phyloP scores from a whole-genome alignment of 1,284 basidiomycete genomes.

The Melampsora larici-populina region DNA sequence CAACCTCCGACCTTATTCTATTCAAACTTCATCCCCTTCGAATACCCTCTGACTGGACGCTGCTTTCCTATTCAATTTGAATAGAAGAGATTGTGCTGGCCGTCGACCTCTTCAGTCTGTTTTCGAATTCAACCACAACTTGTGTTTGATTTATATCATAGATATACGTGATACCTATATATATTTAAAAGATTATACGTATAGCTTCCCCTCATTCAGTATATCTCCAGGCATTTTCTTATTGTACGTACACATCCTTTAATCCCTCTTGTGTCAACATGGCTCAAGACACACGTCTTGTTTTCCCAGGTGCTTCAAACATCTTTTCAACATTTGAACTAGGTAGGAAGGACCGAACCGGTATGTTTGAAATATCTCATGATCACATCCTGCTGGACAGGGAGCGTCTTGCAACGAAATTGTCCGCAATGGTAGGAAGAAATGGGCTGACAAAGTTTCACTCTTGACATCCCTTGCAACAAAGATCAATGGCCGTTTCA shows the following conservation, averaged over 20 bases:
- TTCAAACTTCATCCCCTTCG: background rate
- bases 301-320: background rate
- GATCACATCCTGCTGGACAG: too few species aligned
- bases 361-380: too few species aligned
- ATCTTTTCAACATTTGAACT: too few species aligned
- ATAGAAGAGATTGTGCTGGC: conserved; percentile 20
- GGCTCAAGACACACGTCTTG: background rate
- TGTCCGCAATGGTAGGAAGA: too few species aligned
- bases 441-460: too few species aligned
- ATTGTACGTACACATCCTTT: background rate
- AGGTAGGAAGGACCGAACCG: too few species aligned
- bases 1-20: background rate
- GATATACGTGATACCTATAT: background rate
- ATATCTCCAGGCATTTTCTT: background rate
- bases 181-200: background rate
- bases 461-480: background rate
- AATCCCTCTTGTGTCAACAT: background rate
- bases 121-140: background rate
- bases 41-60: conserved; percentile 26
- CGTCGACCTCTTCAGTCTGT: conserved; percentile 8
- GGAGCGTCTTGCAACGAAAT: too few species aligned
- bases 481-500: background rate
- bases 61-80: conserved; percentile 2
- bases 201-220: background rate
- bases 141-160: background rate